These are phyloP conservation scores for Leishmania tarentolae DNA, from an alignment of 208 protist species.

Conservation along the genomic window DNA sequence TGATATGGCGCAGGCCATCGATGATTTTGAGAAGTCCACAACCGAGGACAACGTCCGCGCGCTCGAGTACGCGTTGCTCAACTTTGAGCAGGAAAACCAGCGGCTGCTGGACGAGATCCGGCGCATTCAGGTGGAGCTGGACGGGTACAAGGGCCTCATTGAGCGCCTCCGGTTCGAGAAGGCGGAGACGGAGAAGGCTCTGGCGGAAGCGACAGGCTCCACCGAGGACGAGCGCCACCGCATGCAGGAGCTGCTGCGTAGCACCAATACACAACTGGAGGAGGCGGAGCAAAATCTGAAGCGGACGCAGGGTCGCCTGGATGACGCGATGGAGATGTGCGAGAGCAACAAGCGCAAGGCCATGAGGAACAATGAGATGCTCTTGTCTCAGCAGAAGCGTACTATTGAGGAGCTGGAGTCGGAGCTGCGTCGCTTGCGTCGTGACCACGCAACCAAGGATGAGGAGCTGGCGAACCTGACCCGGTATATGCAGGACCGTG, in stretches of 20 bases:
- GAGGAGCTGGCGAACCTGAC: conserved; percentile 55
- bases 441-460: conserved; percentile 40
- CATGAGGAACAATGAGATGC: conserved; percentile 47
- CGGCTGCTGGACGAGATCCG: conserved; percentile 49
- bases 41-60: conserved; percentile 57
- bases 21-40: conserved; percentile 61
- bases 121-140: conserved; percentile 41
- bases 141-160: conserved; percentile 51
- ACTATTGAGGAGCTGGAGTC: conserved; percentile 46
- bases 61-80: conserved; percentile 48
- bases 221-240: conserved; percentile 45
- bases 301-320: conserved; percentile 35
- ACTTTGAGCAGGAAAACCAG: conserved; percentile 68
- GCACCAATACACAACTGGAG: conserved; percentile 43
- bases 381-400: conserved; percentile 52
- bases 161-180: conserved; percentile 51
- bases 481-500: conserved; percentile 47
- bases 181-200: conserved; percentile 46
- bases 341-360: conserved; percentile 46
- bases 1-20: conserved; percentile 31
- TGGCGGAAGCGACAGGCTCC: conserved; percentile 21
- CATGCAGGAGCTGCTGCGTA: conserved; percentile 37
- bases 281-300: conserved; percentile 41
- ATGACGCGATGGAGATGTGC: conserved; percentile 32
- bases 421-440: conserved; percentile 37